Evolutionary conservation across 495 filamentous ascomycete species (phyloP), one percentile per base, ranked within the genome.

Genomic region (Extremus antarcticus): DNA sequence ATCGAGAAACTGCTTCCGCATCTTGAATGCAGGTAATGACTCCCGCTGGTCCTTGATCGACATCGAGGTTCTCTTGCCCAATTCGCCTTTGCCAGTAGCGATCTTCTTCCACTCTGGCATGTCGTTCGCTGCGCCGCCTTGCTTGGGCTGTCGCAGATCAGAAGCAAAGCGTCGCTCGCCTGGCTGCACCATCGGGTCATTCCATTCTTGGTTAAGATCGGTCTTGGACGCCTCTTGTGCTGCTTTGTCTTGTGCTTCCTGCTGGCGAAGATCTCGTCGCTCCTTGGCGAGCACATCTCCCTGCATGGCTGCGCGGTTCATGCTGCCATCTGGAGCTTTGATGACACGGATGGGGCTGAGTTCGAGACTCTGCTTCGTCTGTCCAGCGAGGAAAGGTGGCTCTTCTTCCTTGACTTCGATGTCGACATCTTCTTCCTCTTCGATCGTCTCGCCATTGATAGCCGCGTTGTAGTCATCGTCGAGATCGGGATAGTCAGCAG

Each of bases 321-420:
- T 77, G 0, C 89, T 95, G 15, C 92, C 92, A 67, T 98, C 92
- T 3, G 92, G 92, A 1, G 94, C 92, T 70, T 98, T 98, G 60
- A 98, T 87, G 13, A 98, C 89, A 63, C 92, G 76, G 57, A 98
- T 97, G 1, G 92, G 92, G 7, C 90, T 95, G 10, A 98, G 70
- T 65, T 97, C 94, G 10, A 97, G 76, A 19, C 87, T 91, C 67
- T 94, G 90, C 63, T 95, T 95, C 1, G 92, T 98, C 70, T 97
- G 94, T 1, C 92, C 92, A 9, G 88, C 87, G 43, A 98, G 70
- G 76, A 98, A 98, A 0, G 94, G 94, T 15, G 92, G 92, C 62
- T 98, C 92, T 63, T 97, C 94, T 57, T 96, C 94, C 63, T 82
- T 78, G 45, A 98, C 86, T 68, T 98, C 92, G 59, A 98, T 98